Percentiles rank a stretch among this genome's conserved stretches.
These are phyloP conservation scores for Hymenoscyphus fructigenus DNA, from an alignment of 2,329 filamentous ascomycete species.

Conservation along the genomic window DNA sequence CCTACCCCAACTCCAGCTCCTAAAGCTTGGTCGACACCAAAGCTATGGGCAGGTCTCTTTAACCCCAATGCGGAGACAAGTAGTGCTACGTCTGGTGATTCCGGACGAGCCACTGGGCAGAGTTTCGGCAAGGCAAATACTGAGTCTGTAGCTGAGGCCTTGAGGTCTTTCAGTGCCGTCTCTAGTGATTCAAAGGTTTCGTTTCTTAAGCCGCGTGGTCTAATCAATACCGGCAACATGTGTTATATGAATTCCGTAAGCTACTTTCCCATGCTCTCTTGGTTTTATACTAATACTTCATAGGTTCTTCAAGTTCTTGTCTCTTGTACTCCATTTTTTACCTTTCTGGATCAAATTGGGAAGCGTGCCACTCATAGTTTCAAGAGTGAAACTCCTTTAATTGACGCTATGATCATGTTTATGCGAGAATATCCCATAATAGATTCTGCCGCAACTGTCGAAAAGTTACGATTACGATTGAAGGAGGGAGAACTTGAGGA, in stretches of 20 bases:
- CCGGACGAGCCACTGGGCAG: slow-evolving; percentile 36
- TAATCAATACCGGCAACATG: slow-evolving; percentile 98
- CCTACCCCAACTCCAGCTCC: slow-evolving; percentile 42
- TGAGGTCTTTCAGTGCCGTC: slow-evolving; percentile 67
- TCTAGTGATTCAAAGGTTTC: slow-evolving; percentile 61
- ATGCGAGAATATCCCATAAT: slow-evolving; percentile 89
- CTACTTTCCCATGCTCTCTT: slow-evolving; percentile 20
- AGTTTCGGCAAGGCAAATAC: slow-evolving; percentile 48
- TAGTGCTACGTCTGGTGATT: slow-evolving; percentile 36
- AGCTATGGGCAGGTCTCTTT: slow-evolving; percentile 70
- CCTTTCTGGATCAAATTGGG: slow-evolving; percentile 84
- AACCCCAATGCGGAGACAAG: slow-evolving; percentile 46
- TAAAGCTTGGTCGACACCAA: slow-evolving; percentile 46
- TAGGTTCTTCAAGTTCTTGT: slow-evolving; percentile 93
- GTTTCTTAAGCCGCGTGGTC: slow-evolving; percentile 87
- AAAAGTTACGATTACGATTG: slow-evolving; percentile 70
- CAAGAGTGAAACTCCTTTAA: slow-evolving; percentile 88
- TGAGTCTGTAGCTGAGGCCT: slow-evolving; percentile 71
- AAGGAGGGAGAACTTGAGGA: slow-evolving; percentile 84
- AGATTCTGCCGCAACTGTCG: slow-evolving; percentile 71
- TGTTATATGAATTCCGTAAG: slow-evolving; percentile 99
- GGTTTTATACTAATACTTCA: slow-evolving; percentile 37
- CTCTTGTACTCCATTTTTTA: slow-evolving; percentile 91
- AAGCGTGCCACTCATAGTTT: slow-evolving; percentile 85
- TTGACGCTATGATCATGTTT: slow-evolving; percentile 98